Conservation (phyloP, 2,329 filamentous ascomycete species). For the Sporothrix globosa region DNA sequence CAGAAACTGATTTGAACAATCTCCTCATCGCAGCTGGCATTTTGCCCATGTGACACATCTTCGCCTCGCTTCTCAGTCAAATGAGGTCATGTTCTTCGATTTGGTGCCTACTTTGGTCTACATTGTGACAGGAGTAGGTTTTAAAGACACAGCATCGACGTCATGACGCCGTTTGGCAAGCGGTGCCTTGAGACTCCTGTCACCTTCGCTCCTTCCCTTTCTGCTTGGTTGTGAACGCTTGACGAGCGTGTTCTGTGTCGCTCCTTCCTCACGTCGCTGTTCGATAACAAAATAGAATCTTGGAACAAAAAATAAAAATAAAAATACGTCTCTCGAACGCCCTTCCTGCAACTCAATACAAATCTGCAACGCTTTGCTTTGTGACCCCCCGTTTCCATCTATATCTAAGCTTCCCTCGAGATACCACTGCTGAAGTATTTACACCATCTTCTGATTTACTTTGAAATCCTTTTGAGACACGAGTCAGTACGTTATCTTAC, state of each 20-base stretch:
- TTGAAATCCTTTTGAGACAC: background rate
- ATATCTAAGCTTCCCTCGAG: background rate
- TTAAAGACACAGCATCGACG: background rate
- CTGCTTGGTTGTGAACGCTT: background rate
- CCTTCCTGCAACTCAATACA: background rate
- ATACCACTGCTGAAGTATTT: background rate
- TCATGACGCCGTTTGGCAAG: background rate
- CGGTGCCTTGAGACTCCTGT: background rate
- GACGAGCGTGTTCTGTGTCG: conserved; percentile 17
- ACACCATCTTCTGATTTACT: background rate
- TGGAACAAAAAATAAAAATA: background rate
- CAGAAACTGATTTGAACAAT: too few relatives aligned
- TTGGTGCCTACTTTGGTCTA: background rate
- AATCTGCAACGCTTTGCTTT: background rate
- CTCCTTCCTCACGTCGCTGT: conserved; percentile 29
- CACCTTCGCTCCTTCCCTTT: conserved; percentile 21
- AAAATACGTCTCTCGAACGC: background rate
- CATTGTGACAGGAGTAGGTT: background rate
- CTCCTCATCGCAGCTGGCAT: background rate
- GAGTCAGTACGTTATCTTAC: too few relatives aligned
- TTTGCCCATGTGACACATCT: background rate
- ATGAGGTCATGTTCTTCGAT: conserved; percentile 4
- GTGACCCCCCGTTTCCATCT: background rate
- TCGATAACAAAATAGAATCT: background rate
- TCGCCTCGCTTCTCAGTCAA: background rate